phyloP scores from a whole-genome alignment of 2,329 filamentous ascomycete species.

The Penicillium sp. region DNA sequence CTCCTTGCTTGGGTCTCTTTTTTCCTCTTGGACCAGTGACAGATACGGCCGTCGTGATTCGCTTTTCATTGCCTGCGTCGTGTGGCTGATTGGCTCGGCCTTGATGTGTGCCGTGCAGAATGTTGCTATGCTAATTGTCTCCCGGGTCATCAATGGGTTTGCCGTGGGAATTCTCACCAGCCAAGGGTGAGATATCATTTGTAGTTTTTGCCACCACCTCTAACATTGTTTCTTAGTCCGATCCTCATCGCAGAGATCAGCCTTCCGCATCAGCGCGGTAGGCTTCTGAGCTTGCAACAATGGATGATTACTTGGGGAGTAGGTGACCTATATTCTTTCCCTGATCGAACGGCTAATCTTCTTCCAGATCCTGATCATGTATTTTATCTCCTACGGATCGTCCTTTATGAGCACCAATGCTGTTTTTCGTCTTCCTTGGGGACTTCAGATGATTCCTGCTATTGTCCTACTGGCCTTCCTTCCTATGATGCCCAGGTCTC shows the following conservation, averaged over 20 bases:
- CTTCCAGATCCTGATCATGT: slow-evolving; percentile 33
- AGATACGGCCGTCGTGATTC: slow-evolving; percentile 52
- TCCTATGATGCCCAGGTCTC: slow-evolving; percentile 63
- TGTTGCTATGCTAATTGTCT: slow-evolving; percentile 67
- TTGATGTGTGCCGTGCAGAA: slow-evolving; percentile 63
- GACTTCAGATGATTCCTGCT: slow-evolving; percentile 60
- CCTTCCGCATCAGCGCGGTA: slow-evolving; percentile 17
- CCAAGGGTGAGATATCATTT: slow-evolving; percentile 49
- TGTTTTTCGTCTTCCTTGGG: slow-evolving; percentile 61
- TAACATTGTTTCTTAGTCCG: slow-evolving; percentile 5
- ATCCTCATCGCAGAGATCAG: slow-evolving; percentile 23
- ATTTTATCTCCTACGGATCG: slow-evolving; percentile 18
- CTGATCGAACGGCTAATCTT: not conserved
- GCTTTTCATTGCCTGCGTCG: slow-evolving; percentile 33
- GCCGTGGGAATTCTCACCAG: slow-evolving; percentile 71
- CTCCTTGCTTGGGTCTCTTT: slow-evolving; percentile 61
- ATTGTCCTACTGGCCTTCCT: slow-evolving; percentile 55
- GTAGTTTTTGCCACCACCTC: not conserved
- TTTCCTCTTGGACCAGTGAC: slow-evolving; percentile 51
- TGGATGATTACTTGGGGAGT: slow-evolving; percentile 74
- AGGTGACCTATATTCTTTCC: slow-evolving; percentile 38
- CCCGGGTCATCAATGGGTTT: slow-evolving; percentile 67
- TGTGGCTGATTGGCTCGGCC: slow-evolving; percentile 49
- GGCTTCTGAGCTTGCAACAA: slow-evolving; percentile 64
- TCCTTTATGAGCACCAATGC: slow-evolving; percentile 39